These are phyloP conservation scores for Phialocephala subalpina DNA, from an alignment of 2,329 filamentous ascomycete genomes.

Conservation along the genomic window DNA sequence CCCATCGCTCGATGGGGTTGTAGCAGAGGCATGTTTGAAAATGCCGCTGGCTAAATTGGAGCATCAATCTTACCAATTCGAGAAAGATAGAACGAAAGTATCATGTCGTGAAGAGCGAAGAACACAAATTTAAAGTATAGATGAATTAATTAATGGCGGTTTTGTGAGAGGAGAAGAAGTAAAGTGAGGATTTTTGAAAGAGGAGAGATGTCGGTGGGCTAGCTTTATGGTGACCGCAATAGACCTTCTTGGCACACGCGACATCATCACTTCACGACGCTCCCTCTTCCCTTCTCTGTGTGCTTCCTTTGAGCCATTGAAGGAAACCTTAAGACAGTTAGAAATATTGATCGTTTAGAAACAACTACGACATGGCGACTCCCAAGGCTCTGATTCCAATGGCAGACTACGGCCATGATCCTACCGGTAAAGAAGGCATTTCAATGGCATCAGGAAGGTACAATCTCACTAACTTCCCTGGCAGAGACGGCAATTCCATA, in stretches of 20 bases:
- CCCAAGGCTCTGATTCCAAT: slow-evolving; percentile 56
- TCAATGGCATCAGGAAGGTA: neutral
- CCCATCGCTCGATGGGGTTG: neutral
- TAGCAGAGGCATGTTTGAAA: neutral
- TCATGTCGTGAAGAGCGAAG: too few species aligned
- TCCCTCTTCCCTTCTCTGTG: neutral
- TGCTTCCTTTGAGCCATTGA: neutral
- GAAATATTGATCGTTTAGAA: neutral
- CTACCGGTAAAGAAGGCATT: slow-evolving; percentile 51
- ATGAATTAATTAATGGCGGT: too few species aligned
- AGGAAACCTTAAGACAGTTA: neutral
- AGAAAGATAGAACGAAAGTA: too few species aligned
- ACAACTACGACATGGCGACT: slow-evolving; percentile 24
- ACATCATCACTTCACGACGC: neutral
- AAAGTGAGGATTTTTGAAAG: too few species aligned
- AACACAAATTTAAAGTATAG: too few species aligned
- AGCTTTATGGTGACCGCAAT: neutral
- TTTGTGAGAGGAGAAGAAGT: too few species aligned
- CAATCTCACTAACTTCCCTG: neutral
- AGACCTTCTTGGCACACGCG: neutral
- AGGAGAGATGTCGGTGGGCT: too few species aligned
- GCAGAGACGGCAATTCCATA: slow-evolving; percentile 60
- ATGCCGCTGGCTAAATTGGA: neutral
- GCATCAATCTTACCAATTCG: neutral
- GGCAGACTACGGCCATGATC: slow-evolving; percentile 64